phyloP scores from a whole-genome alignment of 768 basidiomycete species.

The Macrolepiota fuliginosa region DNA sequence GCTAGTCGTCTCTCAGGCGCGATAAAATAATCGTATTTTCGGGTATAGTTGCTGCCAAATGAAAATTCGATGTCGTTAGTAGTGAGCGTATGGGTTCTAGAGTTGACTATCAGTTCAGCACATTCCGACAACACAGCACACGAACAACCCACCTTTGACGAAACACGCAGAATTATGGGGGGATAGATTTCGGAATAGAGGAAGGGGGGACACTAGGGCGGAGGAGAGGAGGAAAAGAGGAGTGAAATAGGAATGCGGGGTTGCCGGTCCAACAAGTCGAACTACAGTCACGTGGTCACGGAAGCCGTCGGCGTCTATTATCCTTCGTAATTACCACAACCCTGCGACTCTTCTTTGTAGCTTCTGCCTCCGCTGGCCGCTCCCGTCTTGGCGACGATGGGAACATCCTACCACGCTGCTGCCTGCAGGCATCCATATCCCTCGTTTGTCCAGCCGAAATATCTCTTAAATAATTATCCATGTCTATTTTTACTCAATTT shows the following conservation, averaged over 20 bases:
- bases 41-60: constrained; percentile 14
- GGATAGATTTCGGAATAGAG: background rate
- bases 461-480: background rate
- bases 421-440: background rate
- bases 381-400: constrained; percentile 1
- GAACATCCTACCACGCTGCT: background rate
- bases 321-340: background rate
- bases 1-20: constrained; percentile 15
- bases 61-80: constrained; percentile 36
- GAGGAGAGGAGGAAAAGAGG: constrained; percentile 1
- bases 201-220: background rate
- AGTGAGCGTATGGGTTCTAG: constrained; percentile 39
- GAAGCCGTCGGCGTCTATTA: background rate
- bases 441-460: background rate
- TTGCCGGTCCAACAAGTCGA: constrained; percentile 4
- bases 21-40: constrained; percentile 13
- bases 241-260: background rate
- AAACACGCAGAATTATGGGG: background rate
- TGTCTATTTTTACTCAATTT: background rate
- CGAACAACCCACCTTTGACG: constrained; percentile 22
- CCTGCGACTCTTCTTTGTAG: background rate
- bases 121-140: background rate
- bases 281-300: constrained; percentile 6
- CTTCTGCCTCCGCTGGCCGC: background rate
- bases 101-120: constrained; percentile 9